A percentile compares a stretch with the other conserved stretches of the same genome.
Evolutionary conservation across 2,329 filamentous ascomycete species (phyloP).

Genomic region (Penicillium sp.): DNA sequence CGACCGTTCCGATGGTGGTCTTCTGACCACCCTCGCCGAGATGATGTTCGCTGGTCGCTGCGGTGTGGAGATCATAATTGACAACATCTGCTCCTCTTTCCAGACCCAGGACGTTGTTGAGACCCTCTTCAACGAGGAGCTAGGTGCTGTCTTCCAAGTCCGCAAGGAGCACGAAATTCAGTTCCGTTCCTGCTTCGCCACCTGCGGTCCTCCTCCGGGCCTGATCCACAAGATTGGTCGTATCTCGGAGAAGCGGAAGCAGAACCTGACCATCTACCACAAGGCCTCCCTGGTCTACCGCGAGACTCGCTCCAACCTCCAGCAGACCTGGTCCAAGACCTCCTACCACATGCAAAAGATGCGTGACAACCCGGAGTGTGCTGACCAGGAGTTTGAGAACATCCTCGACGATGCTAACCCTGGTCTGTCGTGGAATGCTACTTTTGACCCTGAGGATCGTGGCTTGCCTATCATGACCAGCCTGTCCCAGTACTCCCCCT

Average conservation of each 20-base stretch:
- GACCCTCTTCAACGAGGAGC: conserved; percentile 91
- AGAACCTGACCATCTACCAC: conserved; percentile 77
- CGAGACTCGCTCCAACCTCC: conserved; percentile 73
- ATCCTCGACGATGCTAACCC: conserved; percentile 78
- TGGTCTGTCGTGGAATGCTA: conserved; percentile 83
- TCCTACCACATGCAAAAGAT: conserved; percentile 90
- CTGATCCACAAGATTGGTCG: conserved; percentile 84
- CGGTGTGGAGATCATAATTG: conserved; percentile 83
- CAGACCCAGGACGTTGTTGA: conserved; percentile 71
- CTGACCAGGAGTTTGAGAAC: conserved; percentile 79
- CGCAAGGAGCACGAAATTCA: conserved; percentile 80
- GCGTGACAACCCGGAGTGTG: conserved; percentile 85
- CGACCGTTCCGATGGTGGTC: conserved; percentile 89
- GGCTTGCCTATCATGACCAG: conserved; percentile 72
- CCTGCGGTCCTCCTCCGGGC: conserved; percentile 80
- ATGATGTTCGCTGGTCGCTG: conserved; percentile 98
- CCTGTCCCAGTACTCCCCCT: conserved; percentile 61
- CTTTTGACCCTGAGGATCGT: conserved; percentile 78
- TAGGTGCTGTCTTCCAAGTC: conserved; percentile 95
- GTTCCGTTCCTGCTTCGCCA: conserved; percentile 90
- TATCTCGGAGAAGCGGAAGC: conserved; percentile 70
- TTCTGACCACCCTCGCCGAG: conserved; percentile 88
- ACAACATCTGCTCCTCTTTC: conserved; percentile 66
- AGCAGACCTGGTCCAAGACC: conserved; percentile 86
- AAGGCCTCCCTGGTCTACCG: conserved; percentile 71